Conservation (phyloP, 306 rosid genomes). For the Vachellia collinsii region DNA sequence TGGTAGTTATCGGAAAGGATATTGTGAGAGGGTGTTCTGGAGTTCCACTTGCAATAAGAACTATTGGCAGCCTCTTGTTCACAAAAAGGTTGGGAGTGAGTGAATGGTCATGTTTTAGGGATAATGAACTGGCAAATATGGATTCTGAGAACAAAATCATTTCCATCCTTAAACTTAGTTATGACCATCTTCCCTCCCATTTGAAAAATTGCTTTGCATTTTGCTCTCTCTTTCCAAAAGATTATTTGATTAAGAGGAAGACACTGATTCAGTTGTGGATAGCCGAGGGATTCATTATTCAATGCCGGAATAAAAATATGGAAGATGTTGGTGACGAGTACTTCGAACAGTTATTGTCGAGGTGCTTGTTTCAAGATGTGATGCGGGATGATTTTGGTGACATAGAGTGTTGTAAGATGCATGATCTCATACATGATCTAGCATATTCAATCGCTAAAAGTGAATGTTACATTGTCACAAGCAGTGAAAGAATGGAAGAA, state of each 20-base stretch:
- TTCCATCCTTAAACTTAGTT: too few relatives aligned
- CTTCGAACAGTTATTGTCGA: neutral
- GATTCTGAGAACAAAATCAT: neutral
- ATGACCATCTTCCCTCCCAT: too few relatives aligned
- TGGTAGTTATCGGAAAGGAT: too few relatives aligned
- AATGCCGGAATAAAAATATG: neutral
- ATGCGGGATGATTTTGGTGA: neutral
- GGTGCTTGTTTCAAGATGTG: conserved; percentile 27
- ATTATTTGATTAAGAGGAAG: neutral
- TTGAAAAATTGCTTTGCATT: too few relatives aligned
- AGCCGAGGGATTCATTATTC: conserved; percentile 34
- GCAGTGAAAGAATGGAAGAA: neutral
- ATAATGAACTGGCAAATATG: neutral
- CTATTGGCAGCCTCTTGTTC: conserved; percentile 42
- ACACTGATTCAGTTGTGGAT: conserved; percentile 28
- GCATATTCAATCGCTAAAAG: neutral
- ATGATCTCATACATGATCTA: conserved; percentile 38
- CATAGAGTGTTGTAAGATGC: conserved; percentile 6
- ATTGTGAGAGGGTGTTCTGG: conserved; percentile 22
- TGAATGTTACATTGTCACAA: neutral
- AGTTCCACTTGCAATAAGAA: conserved; percentile 36
- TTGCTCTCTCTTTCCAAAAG: too few relatives aligned
- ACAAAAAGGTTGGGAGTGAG: neutral
- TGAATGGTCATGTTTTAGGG: conserved; percentile 18
- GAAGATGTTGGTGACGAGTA: conserved; percentile 30